Evolutionary conservation across 2,329 filamentous ascomycete species (phyloP).

Genomic region (Ampelomyces quisqualis): DNA sequence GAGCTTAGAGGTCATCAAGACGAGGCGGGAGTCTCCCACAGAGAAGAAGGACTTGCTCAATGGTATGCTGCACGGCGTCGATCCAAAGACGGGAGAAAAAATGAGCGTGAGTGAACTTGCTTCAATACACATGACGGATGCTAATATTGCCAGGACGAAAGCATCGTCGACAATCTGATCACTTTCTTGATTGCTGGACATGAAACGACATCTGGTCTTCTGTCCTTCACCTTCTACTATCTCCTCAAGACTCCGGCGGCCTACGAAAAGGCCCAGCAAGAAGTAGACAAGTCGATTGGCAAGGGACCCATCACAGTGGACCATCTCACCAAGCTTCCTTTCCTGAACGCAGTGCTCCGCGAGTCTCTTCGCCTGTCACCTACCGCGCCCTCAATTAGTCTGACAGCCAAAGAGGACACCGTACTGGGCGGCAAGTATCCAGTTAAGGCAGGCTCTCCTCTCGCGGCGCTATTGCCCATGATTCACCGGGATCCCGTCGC

Average conservation of each 20-base stretch:
- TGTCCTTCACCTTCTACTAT: constrained; percentile 52
- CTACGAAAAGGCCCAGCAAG: constrained; percentile 53
- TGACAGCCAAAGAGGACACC: constrained; percentile 38
- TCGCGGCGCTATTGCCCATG: constrained; percentile 36
- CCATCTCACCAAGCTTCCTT: constrained; percentile 55
- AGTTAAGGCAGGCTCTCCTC: constrained; percentile 37
- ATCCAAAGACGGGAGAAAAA: constrained; percentile 61
- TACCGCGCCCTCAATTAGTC: constrained; percentile 54
- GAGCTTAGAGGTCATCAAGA: constrained; percentile 58
- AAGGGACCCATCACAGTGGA: constrained; percentile 48
- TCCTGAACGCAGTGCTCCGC: constrained; percentile 56
- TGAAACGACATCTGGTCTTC: constrained; percentile 43
- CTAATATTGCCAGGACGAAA: constrained; percentile 49
- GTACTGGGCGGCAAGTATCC: constrained; percentile 43
- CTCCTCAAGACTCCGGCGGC: constrained; percentile 54
- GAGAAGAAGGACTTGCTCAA: constrained; percentile 63
- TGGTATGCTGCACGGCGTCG: constrained; percentile 59
- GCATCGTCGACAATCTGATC: constrained; percentile 68
- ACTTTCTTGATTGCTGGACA: constrained; percentile 59
- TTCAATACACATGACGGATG: too few relatives aligned
- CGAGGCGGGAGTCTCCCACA: constrained; percentile 56
- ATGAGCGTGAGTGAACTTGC: constrained; percentile 44
- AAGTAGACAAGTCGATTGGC: constrained; percentile 57
- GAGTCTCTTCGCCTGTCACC: constrained; percentile 59
- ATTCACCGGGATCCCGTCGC: constrained; percentile 47